Conservation (phyloP, 768 basidiomycete genomes). For the Lentinula detonsa region DNA sequence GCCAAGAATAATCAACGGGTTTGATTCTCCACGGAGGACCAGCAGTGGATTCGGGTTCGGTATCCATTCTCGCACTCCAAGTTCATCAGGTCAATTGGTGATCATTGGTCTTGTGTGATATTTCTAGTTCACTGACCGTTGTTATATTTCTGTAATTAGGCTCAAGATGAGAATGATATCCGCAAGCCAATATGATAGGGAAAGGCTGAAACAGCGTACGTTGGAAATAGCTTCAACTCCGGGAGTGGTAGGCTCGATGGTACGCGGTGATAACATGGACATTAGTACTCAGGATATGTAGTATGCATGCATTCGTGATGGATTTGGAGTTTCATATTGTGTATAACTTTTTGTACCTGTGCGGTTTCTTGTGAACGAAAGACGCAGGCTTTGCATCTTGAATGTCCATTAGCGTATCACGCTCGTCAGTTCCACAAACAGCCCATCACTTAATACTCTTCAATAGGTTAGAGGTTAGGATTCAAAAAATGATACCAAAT, state of each 20-base stretch:
- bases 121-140: background rate
- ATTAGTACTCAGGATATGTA: background rate
- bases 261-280: background rate
- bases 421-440: too few species aligned
- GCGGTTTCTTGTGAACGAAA: too few species aligned
- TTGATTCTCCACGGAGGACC: background rate
- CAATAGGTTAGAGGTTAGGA: too few species aligned
- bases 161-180: background rate
- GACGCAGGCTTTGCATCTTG: too few species aligned
- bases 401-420: too few species aligned
- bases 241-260: background rate
- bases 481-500: too few species aligned
- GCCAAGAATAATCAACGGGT: background rate
- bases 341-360: too few species aligned
- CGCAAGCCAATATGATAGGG: background rate
- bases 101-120: background rate
- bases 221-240: background rate
- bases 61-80: background rate
- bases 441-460: too few species aligned
- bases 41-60: background rate
- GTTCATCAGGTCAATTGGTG: conserved; percentile 2
- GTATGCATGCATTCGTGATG: background rate
- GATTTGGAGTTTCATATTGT: too few species aligned
- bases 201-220: background rate
- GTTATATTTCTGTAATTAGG: background rate